Percentiles rank a stretch among this genome's conserved stretches.
Conservation (phyloP, 2,329 filamentous ascomycete species). For the Claviceps citrina region DNA sequence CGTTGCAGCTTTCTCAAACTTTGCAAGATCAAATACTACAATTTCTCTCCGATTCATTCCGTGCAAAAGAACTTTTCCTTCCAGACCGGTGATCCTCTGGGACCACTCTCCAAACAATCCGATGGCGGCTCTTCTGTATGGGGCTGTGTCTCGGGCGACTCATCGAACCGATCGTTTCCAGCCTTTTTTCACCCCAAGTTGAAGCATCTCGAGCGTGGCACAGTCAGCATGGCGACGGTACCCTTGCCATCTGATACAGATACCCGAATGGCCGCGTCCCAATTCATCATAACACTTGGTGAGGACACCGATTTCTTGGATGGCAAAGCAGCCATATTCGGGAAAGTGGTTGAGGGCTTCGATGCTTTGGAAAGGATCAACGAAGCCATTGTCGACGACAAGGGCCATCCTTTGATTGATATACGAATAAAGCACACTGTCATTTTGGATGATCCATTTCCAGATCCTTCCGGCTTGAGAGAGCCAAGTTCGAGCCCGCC, state of each 20-base stretch:
- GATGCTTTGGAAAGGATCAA: conserved; percentile 91
- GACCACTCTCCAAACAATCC: conserved; percentile 66
- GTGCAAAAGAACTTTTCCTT: conserved; percentile 93
- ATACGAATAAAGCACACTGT: conserved; percentile 90
- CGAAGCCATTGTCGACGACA: conserved; percentile 70
- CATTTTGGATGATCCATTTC: conserved; percentile 79
- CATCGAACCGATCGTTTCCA: conserved; percentile 60
- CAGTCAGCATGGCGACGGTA: conserved; percentile 94
- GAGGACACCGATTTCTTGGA: conserved; percentile 83
- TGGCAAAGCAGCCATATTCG: conserved; percentile 88
- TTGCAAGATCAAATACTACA: conserved; percentile 98
- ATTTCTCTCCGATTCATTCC: conserved; percentile 83
- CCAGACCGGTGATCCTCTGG: conserved; percentile 87
- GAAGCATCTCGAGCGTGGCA: conserved; percentile 78
- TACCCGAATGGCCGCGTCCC: conserved; percentile 67
- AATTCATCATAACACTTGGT: conserved; percentile 85
- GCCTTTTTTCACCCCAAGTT: conserved; percentile 76
- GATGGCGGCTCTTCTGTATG: conserved; percentile 91
- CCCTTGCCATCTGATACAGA: conserved; percentile 63
- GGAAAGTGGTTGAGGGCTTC: conserved; percentile 89
- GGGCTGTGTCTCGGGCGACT: conserved; percentile 56
- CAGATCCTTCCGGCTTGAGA: conserved; percentile 61
- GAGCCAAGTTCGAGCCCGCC: conserved; percentile 68
- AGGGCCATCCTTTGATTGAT: conserved; percentile 77
- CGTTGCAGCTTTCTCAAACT: conserved; percentile 80